Conservation (phyloP, 2,329 filamentous ascomycete genomes). For the Talaromyces sp. region DNA sequence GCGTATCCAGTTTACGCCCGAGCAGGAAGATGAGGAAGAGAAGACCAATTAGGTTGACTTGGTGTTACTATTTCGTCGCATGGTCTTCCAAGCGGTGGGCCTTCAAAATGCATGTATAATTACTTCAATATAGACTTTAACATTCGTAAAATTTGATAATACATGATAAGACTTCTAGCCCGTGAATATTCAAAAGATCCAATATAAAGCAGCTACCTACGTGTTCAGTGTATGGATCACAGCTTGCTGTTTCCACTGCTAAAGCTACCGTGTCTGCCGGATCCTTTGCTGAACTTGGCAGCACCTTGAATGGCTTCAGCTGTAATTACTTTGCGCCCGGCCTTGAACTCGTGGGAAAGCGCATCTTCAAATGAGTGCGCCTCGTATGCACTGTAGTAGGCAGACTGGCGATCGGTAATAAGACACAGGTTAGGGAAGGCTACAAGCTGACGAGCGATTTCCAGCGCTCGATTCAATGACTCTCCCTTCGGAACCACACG, state of each 20-base stretch:
- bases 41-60: slow-evolving; percentile 17
- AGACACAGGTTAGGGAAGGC: slow-evolving; percentile 57
- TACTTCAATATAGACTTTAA: neutral
- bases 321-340: slow-evolving; percentile 20
- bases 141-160: neutral
- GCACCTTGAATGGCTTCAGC: slow-evolving; percentile 22
- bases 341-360: slow-evolving; percentile 17
- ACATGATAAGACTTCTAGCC: too few species aligned
- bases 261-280: slow-evolving; percentile 22
- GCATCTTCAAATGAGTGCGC: slow-evolving; percentile 56
- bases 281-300: slow-evolving; percentile 19
- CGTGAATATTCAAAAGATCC: too few species aligned
- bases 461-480: slow-evolving; percentile 52
- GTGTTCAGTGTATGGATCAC: neutral
- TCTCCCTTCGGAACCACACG: slow-evolving; percentile 56
- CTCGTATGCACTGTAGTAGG: slow-evolving; percentile 55
- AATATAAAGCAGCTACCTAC: neutral
- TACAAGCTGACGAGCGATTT: slow-evolving; percentile 52
- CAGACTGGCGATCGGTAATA: slow-evolving; percentile 53
- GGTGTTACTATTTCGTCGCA: neutral
- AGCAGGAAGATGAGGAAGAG: slow-evolving; percentile 20
- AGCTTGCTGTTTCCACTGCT: slow-evolving; percentile 18
- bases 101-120: neutral
- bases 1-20: slow-evolving; percentile 34
- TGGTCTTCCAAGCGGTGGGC: neutral